A percentile compares a stretch with the other conserved stretches of the same genome.
Evolutionary conservation across 1,284 basidiomycete species (phyloP).

Genomic region (Rhodotorula sp.): DNA sequence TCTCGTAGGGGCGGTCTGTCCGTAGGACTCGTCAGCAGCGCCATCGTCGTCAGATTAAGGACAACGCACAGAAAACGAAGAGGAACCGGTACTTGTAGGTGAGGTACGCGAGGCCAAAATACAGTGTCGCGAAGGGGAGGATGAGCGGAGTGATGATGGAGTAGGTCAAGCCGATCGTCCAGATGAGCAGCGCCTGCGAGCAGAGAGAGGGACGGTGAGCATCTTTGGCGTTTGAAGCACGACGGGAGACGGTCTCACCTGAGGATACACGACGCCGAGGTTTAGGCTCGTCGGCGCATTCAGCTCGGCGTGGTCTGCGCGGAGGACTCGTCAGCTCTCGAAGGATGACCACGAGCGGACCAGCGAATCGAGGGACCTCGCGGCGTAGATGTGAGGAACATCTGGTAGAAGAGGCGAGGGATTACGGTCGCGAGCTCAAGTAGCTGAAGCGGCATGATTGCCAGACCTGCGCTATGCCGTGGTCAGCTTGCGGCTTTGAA

Average conservation of each 20-base stretch:
- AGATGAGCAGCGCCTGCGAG: constrained; percentile 91
- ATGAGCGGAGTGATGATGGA: constrained; percentile 93
- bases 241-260: constrained; percentile 10
- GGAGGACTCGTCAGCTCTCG: neutral
- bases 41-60: too few relatives aligned
- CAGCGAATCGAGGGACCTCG: constrained; percentile 59
- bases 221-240: too few relatives aligned
- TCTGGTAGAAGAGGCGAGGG: constrained; percentile 65
- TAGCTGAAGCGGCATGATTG: constrained; percentile 90
- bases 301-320: constrained; percentile 83
- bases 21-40: neutral
- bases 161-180: constrained; percentile 90
- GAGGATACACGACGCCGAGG: constrained; percentile 61
- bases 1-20: constrained; percentile 68
- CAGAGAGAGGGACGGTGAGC: constrained; percentile 49
- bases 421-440: constrained; percentile 82
- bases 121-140: constrained; percentile 86
- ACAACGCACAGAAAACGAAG: constrained; percentile 43
- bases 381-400: constrained; percentile 77
- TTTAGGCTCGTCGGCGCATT: constrained; percentile 96
- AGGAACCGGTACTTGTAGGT: constrained; percentile 71
- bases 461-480: constrained; percentile 60
- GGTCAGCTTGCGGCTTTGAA: neutral
- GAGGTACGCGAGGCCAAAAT: constrained; percentile 84
- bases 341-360: too few relatives aligned